These are phyloP conservation scores for Penicillium sp. DNA, from an alignment of 2,329 filamentous ascomycete genomes.

Conservation along the genomic window DNA sequence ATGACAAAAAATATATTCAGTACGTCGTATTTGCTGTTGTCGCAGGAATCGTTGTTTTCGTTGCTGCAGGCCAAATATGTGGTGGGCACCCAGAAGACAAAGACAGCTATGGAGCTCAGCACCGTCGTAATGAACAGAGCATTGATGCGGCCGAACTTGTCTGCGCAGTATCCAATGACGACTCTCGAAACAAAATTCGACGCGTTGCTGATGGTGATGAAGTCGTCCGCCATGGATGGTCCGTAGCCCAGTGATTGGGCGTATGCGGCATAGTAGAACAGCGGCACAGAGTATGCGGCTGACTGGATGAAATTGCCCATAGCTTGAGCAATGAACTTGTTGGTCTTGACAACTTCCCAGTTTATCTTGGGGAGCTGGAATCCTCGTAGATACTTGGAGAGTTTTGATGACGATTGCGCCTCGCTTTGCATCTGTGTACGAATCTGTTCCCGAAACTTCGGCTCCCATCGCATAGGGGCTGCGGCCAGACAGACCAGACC, in stretches of 20 bases:
- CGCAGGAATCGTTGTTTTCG: neutral
- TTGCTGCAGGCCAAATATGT: neutral
- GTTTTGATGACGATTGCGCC: conserved; percentile 15
- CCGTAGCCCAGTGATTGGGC: conserved; percentile 36
- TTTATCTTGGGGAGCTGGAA: conserved; percentile 30
- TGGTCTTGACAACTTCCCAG: conserved; percentile 30
- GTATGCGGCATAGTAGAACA: conserved; percentile 38
- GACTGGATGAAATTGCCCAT: conserved; percentile 33
- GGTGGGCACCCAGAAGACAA: conserved; percentile 23
- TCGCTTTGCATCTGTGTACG: conserved; percentile 9
- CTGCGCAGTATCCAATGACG: conserved; percentile 34
- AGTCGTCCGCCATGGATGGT: conserved; percentile 31
- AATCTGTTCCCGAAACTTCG: conserved; percentile 14
- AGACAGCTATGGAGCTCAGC: conserved; percentile 25
- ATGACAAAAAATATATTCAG: neutral
- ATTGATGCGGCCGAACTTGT: conserved; percentile 37
- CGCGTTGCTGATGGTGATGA: conserved; percentile 39
- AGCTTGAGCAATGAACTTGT: conserved; percentile 34
- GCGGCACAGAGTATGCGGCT: conserved; percentile 36
- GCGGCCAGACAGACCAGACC: conserved; percentile 23
- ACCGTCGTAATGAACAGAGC: conserved; percentile 31
- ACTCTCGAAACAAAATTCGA: conserved; percentile 38
- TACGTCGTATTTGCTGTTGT: neutral
- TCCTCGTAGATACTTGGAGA: neutral
- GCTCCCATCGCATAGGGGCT: conserved; percentile 24